Evolutionary conservation across 2,329 filamentous ascomycete genomes (phyloP).

Genomic region (Scorias spongiosa): DNA sequence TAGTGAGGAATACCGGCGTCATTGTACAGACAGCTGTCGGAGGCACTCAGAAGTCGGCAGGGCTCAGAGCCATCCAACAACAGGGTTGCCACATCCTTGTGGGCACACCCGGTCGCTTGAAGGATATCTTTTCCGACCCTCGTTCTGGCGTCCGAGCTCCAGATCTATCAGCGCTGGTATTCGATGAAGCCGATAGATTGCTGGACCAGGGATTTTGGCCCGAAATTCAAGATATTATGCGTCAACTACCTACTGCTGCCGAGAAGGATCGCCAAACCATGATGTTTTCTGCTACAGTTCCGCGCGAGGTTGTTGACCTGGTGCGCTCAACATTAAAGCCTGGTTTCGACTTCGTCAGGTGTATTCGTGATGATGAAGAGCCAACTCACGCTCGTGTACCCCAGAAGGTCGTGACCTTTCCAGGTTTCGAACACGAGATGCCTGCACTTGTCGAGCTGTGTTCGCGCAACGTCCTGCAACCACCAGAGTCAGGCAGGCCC

Average conservation of each 20-base stretch:
- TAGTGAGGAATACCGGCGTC: conserved; percentile 51
- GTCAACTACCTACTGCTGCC: conserved; percentile 43
- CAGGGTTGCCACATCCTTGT: conserved; percentile 80
- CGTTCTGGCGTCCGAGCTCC: conserved; percentile 48
- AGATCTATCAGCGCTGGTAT: conserved; percentile 42
- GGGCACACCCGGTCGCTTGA: conserved; percentile 75
- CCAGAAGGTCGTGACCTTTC: conserved; percentile 56
- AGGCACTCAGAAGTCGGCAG: conserved; percentile 61
- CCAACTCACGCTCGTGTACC: conserved; percentile 76
- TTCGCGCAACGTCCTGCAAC: conserved; percentile 40
- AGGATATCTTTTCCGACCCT: conserved; percentile 61
- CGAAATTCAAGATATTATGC: conserved; percentile 33
- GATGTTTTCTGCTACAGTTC: conserved; percentile 90
- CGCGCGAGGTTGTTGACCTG: conserved; percentile 63
- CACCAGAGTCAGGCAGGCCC: conserved; percentile 32
- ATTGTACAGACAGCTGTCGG: conserved; percentile 71
- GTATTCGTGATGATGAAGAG: conserved; percentile 64
- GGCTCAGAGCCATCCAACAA: conserved; percentile 51
- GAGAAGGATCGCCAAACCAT: conserved; percentile 70
- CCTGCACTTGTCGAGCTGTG: conserved; percentile 66
- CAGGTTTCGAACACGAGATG: conserved; percentile 58
- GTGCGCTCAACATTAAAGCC: conserved; percentile 66
- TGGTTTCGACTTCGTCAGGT: conserved; percentile 79
- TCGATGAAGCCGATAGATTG: conserved; percentile 54
- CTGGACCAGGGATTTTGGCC: conserved; percentile 42